Evolutionary conservation across 805 yeast genomes (phyloP).

Genomic region (Metschnikowia borealis): DNA sequence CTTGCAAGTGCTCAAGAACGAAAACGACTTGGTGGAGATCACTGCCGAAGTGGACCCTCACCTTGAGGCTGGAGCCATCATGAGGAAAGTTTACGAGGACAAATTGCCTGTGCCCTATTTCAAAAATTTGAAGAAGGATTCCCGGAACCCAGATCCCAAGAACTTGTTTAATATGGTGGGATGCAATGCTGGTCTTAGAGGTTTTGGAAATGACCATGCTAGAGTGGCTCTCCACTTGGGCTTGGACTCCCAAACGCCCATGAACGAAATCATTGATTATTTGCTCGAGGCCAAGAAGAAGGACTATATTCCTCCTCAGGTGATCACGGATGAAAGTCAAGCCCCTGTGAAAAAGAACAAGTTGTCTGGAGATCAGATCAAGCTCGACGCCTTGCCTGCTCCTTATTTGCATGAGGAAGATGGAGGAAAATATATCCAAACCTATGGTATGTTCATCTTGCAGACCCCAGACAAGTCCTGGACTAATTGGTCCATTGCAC

Average conservation of each 20-base stretch:
- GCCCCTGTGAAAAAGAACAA: constrained; percentile 21
- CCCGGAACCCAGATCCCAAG: constrained; percentile 4
- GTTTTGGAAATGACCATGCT: constrained; percentile 20
- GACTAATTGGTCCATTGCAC: constrained; percentile 28
- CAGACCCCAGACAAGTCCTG: constrained; percentile 24
- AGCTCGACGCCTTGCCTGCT: constrained; percentile 17
- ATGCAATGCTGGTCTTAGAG: constrained; percentile 21
- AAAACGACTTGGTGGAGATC: constrained; percentile 22
- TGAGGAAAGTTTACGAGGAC: constrained; percentile 22
- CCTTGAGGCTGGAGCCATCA: constrained; percentile 26
- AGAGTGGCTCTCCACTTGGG: constrained; percentile 24
- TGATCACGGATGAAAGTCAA: constrained; percentile 5
- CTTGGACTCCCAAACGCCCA: constrained; percentile 18
- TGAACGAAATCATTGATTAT: constrained; percentile 20
- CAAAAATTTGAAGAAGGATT: constrained; percentile 18
- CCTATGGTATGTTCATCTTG: constrained; percentile 24
- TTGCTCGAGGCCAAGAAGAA: constrained; percentile 17
- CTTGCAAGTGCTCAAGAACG: constrained; percentile 18
- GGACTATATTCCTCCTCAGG: constrained; percentile 14
- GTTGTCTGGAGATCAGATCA: constrained; percentile 17
- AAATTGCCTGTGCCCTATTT: constrained; percentile 21
- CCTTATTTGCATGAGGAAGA: constrained; percentile 21
- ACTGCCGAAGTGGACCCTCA: constrained; percentile 21
- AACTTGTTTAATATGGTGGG: constrained; percentile 21
- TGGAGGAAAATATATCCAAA: constrained; percentile 25